Percentiles rank a stretch among this genome's conserved stretches.
Conservation (phyloP, 495 filamentous ascomycete species). For the Penicillium lagena region DNA sequence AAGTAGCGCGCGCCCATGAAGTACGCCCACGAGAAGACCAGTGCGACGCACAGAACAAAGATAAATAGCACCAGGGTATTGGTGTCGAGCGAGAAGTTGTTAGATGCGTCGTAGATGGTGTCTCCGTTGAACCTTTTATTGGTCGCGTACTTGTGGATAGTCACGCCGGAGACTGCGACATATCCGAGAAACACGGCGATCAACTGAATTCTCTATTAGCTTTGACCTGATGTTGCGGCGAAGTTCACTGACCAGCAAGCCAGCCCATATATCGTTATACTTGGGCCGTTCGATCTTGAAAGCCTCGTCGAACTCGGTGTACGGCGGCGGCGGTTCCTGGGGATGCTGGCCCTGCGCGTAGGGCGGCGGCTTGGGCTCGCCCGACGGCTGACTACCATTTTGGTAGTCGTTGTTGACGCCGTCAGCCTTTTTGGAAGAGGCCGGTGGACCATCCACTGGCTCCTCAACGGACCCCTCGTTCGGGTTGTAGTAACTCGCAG, state of each 20-base stretch:
- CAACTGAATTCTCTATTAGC: slow-evolving; percentile 41
- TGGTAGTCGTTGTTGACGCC: slow-evolving; percentile 7
- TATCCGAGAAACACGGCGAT: slow-evolving; percentile 70
- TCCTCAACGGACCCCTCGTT: slow-evolving; percentile 21
- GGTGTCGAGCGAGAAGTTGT: slow-evolving; percentile 62
- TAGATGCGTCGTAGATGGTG: slow-evolving; percentile 63
- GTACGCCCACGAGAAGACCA: slow-evolving; percentile 69
- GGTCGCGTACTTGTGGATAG: slow-evolving; percentile 67
- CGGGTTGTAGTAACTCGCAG: slow-evolving; percentile 34
- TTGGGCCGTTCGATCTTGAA: slow-evolving; percentile 80
- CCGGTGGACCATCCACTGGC: slow-evolving; percentile 6
- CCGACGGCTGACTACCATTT: slow-evolving; percentile 13
- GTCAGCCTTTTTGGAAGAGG: not conserved
- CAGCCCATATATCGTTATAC: slow-evolving; percentile 85
- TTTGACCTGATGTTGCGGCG: not conserved
- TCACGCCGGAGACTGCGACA: slow-evolving; percentile 67
- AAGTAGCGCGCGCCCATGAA: slow-evolving; percentile 71
- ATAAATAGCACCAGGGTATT: slow-evolving; percentile 82
- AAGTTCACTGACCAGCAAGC: slow-evolving; percentile 51
- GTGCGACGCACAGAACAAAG: slow-evolving; percentile 65
- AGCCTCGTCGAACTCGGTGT: slow-evolving; percentile 59
- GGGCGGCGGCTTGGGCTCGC: not conserved
- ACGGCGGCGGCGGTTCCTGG: slow-evolving; percentile 24
- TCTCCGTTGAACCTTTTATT: slow-evolving; percentile 62
- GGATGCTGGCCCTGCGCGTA: not conserved